Conservation (phyloP, 257 asterid genomes). For the Ophiorrhiza pumila region DNA sequence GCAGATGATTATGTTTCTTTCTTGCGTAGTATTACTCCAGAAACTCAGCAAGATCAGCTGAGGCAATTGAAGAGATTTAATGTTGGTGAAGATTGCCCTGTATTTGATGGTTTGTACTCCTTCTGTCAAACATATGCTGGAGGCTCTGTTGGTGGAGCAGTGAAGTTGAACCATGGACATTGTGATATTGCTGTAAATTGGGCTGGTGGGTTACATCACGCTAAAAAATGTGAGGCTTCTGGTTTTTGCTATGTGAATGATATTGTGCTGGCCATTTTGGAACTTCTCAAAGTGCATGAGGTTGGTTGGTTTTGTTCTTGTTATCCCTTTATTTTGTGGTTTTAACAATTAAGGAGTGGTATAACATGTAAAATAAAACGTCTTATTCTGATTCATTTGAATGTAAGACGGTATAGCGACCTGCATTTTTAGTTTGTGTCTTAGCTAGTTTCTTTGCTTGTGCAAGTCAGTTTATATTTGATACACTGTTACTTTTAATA, state of each 20-base stretch:
- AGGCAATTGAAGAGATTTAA: constrained; percentile 29
- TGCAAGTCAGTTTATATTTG: not conserved
- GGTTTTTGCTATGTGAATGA: constrained; percentile 49
- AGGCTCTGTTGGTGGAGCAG: constrained; percentile 29
- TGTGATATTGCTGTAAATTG: constrained; percentile 32
- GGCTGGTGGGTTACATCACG: constrained; percentile 53
- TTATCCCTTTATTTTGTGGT: not conserved
- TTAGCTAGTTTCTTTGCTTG: not conserved
- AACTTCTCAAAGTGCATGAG: constrained; percentile 41
- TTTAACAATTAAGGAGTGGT: not conserved
- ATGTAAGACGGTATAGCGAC: not conserved
- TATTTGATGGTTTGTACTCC: constrained; percentile 26
- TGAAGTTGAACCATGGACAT: constrained; percentile 23
- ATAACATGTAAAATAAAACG: not conserved
- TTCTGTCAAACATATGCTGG: constrained; percentile 31
- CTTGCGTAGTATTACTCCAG: constrained; percentile 26
- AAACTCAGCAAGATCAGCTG: constrained; percentile 27
- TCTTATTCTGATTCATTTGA: not conserved
- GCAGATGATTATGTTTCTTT: constrained; percentile 26
- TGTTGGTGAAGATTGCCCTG: constrained; percentile 30
- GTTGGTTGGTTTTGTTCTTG: constrained; percentile 13
- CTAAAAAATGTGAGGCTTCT: constrained; percentile 42
- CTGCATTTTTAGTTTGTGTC: not conserved
- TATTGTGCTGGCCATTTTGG: constrained; percentile 43
- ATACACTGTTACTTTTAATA: not conserved